Conservation (phyloP, 768 basidiomycete species). For the Astraeus odoratus region DNA sequence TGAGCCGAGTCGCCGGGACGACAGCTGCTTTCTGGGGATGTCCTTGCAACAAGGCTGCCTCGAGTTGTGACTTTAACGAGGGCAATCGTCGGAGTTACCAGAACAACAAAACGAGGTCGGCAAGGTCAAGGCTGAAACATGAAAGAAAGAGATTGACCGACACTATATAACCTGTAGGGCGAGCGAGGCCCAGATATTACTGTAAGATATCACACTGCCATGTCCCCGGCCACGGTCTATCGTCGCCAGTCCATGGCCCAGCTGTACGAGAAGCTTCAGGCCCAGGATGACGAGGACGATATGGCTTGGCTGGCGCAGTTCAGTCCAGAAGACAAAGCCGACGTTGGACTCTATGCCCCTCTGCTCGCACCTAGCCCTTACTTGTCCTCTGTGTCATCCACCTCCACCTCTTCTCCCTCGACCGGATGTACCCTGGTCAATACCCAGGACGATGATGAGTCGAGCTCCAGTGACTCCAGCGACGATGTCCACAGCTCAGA, state of each 20-base stretch:
- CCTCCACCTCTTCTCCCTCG: conserved; percentile 19
- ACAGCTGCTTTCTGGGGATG: conserved; percentile 9
- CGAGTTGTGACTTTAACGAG: conserved; percentile 29
- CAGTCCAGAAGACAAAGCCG: conserved; percentile 27
- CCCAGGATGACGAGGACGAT: conserved; percentile 30
- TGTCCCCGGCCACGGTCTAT: conserved; percentile 25
- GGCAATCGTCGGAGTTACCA: conserved; percentile 32
- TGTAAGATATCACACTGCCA: conserved; percentile 12
- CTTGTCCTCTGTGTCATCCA: conserved; percentile 24
- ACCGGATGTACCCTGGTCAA: conserved; percentile 7
- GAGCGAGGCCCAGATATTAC: conserved; percentile 11
- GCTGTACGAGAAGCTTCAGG: conserved; percentile 28
- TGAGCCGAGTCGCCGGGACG: conserved; percentile 14
- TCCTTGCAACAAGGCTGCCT: conserved; percentile 29
- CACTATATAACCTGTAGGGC: conserved; percentile 23
- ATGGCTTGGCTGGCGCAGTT: conserved; percentile 30
- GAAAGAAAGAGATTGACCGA: conserved; percentile 28
- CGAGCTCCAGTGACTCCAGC: conserved; percentile 14
- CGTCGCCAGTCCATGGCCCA: conserved; percentile 32
- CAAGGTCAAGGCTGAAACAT: conserved; percentile 32
- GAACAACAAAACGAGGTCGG: conserved; percentile 36
- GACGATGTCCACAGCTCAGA: conserved; percentile 21
- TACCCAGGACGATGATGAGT: conserved; percentile 6
- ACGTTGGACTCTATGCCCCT: conserved; percentile 20
- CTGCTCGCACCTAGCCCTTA: conserved; percentile 12